Base-by-base conservation (phyloP, 441 rosid genomes). In the Populus hybrid region DNA sequence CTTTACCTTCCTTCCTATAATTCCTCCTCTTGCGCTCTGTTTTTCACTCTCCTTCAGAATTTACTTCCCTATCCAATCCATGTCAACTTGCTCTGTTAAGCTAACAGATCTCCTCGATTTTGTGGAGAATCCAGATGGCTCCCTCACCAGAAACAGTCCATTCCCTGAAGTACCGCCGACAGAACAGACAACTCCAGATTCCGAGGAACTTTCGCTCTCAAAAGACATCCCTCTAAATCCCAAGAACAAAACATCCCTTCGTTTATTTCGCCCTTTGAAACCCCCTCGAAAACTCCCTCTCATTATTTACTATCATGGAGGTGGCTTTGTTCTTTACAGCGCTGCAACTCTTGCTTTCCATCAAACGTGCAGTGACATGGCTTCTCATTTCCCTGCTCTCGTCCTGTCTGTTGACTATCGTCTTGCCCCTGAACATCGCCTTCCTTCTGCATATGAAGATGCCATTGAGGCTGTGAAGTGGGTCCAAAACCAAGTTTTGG, bases 211-310 rank as follows among this genome's bases (percentile, higher is more conserved):
- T 36, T 57, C 79, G 42, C 84, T 81, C 71, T 87, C 90, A 40
- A 90, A 88, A 76, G 96, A 91, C 81, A n/a, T 89, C 57, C 84
- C 86, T 12, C 75, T 90, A 46, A 85, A 83, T 81, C 77, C 87
- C 23, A 26, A 59, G 63, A 82, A 82, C 82, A 82, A 85, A 16
- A 85, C 94, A 23, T 89, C 72, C 42, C 75, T 90, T 78, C 90
- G 98, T 61, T 10, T 93, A 26, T 91, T 81, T 84, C 88, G 63
- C 73, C 93, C 94, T 6, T 80, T 34, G 24, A 38, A 82, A 9
- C 71, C 85, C 40, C 86, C 88, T 1, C 86, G 81, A 4, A 69
- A 87, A 66, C 88, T 95, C 34, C 95, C 97, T 0, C 69, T 92
- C 79, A 32, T 95, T 16, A 66, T 94, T 6, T 84, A 86, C 57